Evolutionary conservation across 768 basidiomycete genomes (phyloP).

Genomic region (Vararia minispora): DNA sequence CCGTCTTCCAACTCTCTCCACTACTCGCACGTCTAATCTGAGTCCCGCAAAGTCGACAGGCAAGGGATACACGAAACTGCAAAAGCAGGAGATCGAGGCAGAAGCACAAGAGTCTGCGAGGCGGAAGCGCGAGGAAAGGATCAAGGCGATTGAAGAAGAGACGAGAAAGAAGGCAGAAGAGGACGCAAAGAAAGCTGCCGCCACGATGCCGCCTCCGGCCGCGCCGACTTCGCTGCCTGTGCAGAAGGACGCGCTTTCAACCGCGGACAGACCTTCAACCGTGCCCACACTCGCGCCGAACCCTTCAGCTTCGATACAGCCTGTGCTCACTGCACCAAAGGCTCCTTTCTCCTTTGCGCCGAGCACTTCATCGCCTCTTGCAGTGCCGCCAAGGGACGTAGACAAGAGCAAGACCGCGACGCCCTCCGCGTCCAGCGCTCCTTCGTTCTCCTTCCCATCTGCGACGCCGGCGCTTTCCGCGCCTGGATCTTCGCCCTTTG

Average conservation of each 20-base stretch:
- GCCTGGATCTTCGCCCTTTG: conserved; percentile 1
- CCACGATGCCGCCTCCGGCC: background rate
- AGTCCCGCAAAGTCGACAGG: conserved; percentile 39
- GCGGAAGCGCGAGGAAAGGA: conserved; percentile 31
- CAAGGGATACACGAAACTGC: conserved; percentile 65
- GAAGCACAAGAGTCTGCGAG: conserved; percentile 66
- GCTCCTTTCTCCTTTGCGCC: too few relatives aligned
- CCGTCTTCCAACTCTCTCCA: conserved; percentile 17
- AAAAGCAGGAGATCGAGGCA: conserved; percentile 78
- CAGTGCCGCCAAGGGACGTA: conserved; percentile 1
- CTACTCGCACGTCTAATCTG: conserved; percentile 18
- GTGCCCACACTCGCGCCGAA: too few relatives aligned
- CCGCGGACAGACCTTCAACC: too few relatives aligned
- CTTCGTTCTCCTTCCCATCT: conserved; percentile 8
- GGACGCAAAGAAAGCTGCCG: conserved; percentile 23
- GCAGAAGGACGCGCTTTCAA: conserved; percentile 6
- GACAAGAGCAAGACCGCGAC: conserved; percentile 5
- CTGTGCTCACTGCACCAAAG: conserved; percentile 1
- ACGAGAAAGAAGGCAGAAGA: conserved; percentile 20
- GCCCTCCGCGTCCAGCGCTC: background rate
- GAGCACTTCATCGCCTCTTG: background rate
- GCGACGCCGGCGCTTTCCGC: background rate
- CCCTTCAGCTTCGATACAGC: background rate
- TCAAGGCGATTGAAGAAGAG: conserved; percentile 10
- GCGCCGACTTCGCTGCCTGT: background rate